A percentile compares a stretch with the other conserved stretches of the same genome.
phyloP scores from a whole-genome alignment of 2,329 filamentous ascomycete species.

The Westerdykella sp. region DNA sequence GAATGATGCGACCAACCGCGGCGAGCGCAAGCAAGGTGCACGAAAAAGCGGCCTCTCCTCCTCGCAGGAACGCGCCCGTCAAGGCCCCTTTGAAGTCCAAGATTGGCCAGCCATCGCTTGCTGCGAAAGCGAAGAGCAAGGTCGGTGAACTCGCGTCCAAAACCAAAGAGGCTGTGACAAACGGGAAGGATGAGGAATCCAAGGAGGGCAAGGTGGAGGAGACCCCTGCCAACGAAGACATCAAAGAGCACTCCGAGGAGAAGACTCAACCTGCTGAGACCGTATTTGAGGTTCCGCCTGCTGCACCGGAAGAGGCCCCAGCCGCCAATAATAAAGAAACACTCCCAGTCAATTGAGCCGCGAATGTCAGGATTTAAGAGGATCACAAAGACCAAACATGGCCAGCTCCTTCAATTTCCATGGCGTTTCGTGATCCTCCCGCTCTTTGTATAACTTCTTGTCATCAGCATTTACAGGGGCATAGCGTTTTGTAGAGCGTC shows the following conservation, averaged over 20 bases:
- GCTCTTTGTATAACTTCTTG: background rate
- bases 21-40: conserved; percentile 61
- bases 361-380: too few relatives aligned
- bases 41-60: conserved; percentile 51
- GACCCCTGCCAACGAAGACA: too few relatives aligned
- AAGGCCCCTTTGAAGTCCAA: conserved; percentile 18
- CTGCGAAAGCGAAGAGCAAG: conserved; percentile 35
- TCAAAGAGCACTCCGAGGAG: too few relatives aligned
- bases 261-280: too few relatives aligned
- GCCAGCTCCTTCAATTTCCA: too few relatives aligned
- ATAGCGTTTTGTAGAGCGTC: conserved; percentile 21
- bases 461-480: conserved; percentile 34
- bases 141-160: conserved; percentile 30
- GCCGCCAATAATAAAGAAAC: too few relatives aligned
- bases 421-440: background rate
- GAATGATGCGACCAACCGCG: conserved; percentile 74
- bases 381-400: too few relatives aligned
- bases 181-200: conserved; percentile 13
- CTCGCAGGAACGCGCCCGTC: conserved; percentile 17
- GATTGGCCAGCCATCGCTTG: conserved; percentile 14
- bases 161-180: conserved; percentile 29
- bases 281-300: too few relatives aligned
- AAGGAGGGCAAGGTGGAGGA: too few relatives aligned
- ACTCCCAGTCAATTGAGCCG: too few relatives aligned
- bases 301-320: too few relatives aligned